Percentiles rank a stretch among this genome's conserved stretches.
Conservation (phyloP, 2,329 filamentous ascomycete genomes). For the Didymella pinodella region DNA sequence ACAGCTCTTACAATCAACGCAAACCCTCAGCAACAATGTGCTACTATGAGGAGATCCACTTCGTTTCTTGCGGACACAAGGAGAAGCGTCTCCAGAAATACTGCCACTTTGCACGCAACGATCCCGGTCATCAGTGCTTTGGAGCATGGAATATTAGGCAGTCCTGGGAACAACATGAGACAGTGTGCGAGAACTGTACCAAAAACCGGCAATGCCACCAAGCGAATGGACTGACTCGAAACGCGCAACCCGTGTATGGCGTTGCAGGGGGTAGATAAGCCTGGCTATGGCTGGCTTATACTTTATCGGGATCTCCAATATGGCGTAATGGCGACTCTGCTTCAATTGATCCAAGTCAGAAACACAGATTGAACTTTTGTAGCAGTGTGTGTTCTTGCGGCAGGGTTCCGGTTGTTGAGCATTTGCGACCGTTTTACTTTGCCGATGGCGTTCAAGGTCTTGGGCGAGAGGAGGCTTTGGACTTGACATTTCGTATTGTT, state of each 20-base stretch:
- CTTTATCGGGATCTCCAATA: not conserved
- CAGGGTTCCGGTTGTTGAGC: not conserved
- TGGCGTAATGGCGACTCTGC: not conserved
- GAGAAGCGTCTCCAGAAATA: slow-evolving; percentile 68
- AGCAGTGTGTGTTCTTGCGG: not conserved
- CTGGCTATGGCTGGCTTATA: not conserved
- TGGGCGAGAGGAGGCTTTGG: not conserved
- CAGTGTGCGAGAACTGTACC: slow-evolving; percentile 25
- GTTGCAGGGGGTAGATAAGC: slow-evolving; percentile 1
- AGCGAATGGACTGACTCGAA: not conserved
- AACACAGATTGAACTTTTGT: not conserved
- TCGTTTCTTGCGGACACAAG: slow-evolving; percentile 67
- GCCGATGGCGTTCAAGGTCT: not conserved
- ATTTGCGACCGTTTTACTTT: not conserved
- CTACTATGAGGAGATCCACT: slow-evolving; percentile 74
- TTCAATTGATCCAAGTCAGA: not conserved
- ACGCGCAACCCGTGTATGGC: not conserved
- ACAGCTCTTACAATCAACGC: not conserved
- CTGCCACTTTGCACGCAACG: slow-evolving; percentile 78
- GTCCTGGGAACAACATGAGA: slow-evolving; percentile 62
- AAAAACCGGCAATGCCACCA: slow-evolving; percentile 10
- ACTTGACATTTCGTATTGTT: not conserved
- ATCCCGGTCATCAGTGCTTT: slow-evolving; percentile 73
- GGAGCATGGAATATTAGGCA: slow-evolving; percentile 70
- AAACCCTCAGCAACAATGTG: slow-evolving; percentile 61